Evolutionary conservation across 2,329 filamentous ascomycete genomes (phyloP), one percentile per base, ranked within the genome.

Genomic region (Alternaria ethzedia): DNA sequence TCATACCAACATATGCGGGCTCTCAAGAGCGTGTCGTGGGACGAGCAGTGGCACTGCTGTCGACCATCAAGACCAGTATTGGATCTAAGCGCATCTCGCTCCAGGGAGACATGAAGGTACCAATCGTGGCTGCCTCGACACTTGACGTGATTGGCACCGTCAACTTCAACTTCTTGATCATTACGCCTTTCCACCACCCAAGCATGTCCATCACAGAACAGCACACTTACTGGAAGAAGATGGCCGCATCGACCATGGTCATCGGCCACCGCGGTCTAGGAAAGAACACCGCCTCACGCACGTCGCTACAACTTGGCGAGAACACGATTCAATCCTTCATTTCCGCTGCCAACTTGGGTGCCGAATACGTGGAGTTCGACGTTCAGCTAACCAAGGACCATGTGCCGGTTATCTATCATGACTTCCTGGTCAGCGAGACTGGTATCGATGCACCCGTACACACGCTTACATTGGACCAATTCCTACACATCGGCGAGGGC

Each of bases 301-400:
- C 90, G 65, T 97, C 94, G 2, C 84, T 99, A 32, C 96, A 99
- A 78, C 85, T 99, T 1, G 96, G 96, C 63, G 96, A 99, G 81
- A 99, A 99, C 79, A 99, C 96, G 0, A 86, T 99, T 25, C 91
- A 89, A 70, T 98, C 96, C 0, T 99, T 99, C 81, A 97, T 98
- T 75, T 93, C 95, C 3, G 96, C 96, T 3, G 94, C 95, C 46
- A 98, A 97, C 70, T 82, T 99, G 55, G 96, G 96, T 9, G 96
- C 88, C 12, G 87, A 86, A 10, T 90, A 90, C 71, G 88, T 91
- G 36, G 89, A 91, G 71, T 88, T 91, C 74, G 96, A 99, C 77
- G 96, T 99, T 1, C 96, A 99, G 78, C 84, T 99, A 43, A 99
- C 96, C n/a, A 99, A 99, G 76, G 96, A 99, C 77, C 94, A 96